Evolutionary conservation across 805 yeast species (phyloP).

Genomic region (Ogataea ramenticola): DNA sequence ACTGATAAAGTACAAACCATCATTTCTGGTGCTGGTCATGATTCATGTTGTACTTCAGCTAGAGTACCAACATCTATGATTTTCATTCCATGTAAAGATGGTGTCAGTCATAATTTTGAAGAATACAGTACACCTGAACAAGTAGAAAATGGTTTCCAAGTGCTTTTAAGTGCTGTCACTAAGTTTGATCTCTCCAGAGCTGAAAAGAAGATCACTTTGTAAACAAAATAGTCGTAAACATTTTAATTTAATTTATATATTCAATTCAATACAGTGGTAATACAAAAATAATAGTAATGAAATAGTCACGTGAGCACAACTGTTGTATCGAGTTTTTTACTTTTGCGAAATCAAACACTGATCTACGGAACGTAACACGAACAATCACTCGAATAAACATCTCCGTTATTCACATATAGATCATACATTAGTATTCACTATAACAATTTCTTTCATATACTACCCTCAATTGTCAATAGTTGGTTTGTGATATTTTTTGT

Average conservation of each 20-base stretch:
- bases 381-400: not conserved
- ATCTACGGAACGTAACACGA: not conserved
- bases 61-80: slow-evolving; percentile 68
- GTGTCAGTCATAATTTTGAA: slow-evolving; percentile 59
- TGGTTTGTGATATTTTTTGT: no score
- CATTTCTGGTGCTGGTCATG: slow-evolving; percentile 71
- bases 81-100: slow-evolving; percentile 62
- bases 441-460: no score
- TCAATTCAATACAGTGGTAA: no score
- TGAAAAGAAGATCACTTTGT: not conserved
- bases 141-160: slow-evolving; percentile 52
- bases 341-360: not conserved
- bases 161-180: slow-evolving; percentile 42
- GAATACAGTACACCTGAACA: slow-evolving; percentile 63
- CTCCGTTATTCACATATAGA: no score
- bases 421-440: no score
- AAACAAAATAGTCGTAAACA: no score
- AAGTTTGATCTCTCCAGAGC: slow-evolving; percentile 13
- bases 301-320: not conserved
- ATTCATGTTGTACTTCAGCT: slow-evolving; percentile 51
- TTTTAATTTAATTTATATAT: no score
- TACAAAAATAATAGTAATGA: no score
- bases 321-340: not conserved
- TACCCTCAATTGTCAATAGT: no score
- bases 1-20: slow-evolving; percentile 36